These are phyloP conservation scores for Globisporangium uncinulatum DNA, from an alignment of 352 stramenopile species.

Conservation along the genomic window DNA sequence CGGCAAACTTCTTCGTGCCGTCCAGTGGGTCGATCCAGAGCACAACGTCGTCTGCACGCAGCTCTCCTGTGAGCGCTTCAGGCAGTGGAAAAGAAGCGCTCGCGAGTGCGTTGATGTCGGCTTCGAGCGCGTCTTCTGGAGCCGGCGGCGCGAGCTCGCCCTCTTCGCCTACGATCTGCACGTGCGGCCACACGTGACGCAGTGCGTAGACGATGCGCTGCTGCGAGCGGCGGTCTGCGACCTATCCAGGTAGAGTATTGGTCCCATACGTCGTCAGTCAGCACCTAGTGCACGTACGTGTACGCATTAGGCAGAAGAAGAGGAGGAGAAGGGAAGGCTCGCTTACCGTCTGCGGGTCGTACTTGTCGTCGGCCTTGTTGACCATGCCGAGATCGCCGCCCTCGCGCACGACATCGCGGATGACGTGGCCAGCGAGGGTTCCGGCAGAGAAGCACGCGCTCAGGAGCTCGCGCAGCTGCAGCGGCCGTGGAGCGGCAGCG, in stretches of 20 bases:
- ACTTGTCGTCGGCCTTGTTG: slow-evolving; percentile 71
- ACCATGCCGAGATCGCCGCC: slow-evolving; percentile 53
- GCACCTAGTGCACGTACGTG: background rate
- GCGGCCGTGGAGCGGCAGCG: background rate
- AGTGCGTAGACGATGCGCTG: slow-evolving; percentile 64
- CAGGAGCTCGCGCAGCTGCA: slow-evolving; percentile 37
- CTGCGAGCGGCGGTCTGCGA: slow-evolving; percentile 68
- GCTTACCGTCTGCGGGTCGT: slow-evolving; percentile 64
- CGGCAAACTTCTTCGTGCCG: slow-evolving; percentile 74
- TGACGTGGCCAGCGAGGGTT: slow-evolving; percentile 48
- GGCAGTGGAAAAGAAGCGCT: slow-evolving; percentile 15
- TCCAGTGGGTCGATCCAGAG: slow-evolving; percentile 79
- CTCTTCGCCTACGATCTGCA: slow-evolving; percentile 67
- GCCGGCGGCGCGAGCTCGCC: slow-evolving; percentile 46
- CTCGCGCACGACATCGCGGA: slow-evolving; percentile 56
- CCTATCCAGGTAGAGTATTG: slow-evolving; percentile 4
- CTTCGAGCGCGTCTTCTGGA: slow-evolving; percentile 39
- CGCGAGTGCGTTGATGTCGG: slow-evolving; percentile 26
- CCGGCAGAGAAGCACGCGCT: slow-evolving; percentile 53
- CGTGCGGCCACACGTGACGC: slow-evolving; percentile 39
- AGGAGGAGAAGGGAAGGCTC: background rate
- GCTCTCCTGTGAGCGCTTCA: slow-evolving; percentile 14
- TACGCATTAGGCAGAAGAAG: background rate
- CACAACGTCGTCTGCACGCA: slow-evolving; percentile 46
- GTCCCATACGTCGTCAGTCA: background rate